Evolutionary conservation across 2,329 filamentous ascomycete genomes (phyloP), one percentile per base, ranked within the genome.

Genomic region (Chalaropsis thielavioides): DNA sequence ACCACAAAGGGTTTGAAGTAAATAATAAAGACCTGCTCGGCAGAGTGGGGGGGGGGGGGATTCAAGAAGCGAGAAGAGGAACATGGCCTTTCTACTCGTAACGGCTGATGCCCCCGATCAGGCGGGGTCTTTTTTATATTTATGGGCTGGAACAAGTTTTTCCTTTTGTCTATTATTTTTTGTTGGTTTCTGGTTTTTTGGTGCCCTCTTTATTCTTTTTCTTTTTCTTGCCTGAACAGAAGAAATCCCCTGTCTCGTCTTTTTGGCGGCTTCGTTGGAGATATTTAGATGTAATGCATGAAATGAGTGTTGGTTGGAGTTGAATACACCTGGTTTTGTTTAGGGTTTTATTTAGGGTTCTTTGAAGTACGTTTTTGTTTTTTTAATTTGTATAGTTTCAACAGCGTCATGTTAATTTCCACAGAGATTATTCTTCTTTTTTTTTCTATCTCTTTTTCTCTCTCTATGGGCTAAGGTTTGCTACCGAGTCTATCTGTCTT

Each of bases 1-100:
- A 76, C 80, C 0, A 77, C 82, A 24, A 84, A 83, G 69, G 79
- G 78, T 17, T 72, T 76, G 15, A 73, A 75, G 62, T 68, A 75
- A 49, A 41, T 15, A 27, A 31, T 11, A 5, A 59, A 58, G 38
- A 31, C 65, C 51, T 17, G 27, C 3, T 4, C 3, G 10, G 51
- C 6, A 38, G 24, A 31, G 51, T 31, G 17, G 38, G 15, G 15
- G 13, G 24, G 17, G 51, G n/a, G 51, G 24, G 51, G 17, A 8
- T 19, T 38, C 35, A 38, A 7, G 35, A 38, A n/a, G n/a, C 43
- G n/a, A n/a, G 43, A n/a, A 58, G 24, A 58, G n/a, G 51, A 58
- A 27, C 24, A 27, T 58, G 19, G 24, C 19, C 24, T 24, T 46
- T n/a, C 19, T 46, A 19, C 43, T 19, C 17, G 19, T 46, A 17